Evolutionary conservation across 2,329 filamentous ascomycete species (phyloP).

Genomic region (Reticulascus tulasneorum): DNA sequence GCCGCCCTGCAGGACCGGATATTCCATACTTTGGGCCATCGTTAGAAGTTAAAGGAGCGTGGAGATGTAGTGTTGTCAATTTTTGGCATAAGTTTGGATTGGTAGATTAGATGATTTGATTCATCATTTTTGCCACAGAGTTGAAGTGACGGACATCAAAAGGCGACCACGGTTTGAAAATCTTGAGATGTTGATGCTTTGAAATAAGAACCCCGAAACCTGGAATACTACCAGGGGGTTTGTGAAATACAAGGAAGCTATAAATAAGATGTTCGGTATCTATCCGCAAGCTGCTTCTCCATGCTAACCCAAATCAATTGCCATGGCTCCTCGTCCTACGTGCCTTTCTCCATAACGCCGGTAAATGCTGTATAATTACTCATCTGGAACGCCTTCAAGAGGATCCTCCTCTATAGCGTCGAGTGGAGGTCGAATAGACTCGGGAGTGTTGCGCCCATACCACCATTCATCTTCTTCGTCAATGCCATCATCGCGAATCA

Average conservation of each 20-base stretch:
- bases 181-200: too few relatives aligned
- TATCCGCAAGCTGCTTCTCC: slow-evolving; percentile 7
- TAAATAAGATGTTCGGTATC: slow-evolving; percentile 3
- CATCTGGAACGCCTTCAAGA: slow-evolving; percentile 22
- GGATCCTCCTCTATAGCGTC: slow-evolving; percentile 51
- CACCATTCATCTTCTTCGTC: slow-evolving; percentile 60
- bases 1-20: slow-evolving; percentile 6
- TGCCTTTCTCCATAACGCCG: slow-evolving; percentile 11
- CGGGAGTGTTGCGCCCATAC: slow-evolving; percentile 51
- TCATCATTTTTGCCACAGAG: too few relatives aligned
- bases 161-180: too few relatives aligned
- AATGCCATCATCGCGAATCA: slow-evolving; percentile 59
- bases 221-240: neutral
- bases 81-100: too few relatives aligned
- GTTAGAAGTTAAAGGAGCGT: too few relatives aligned
- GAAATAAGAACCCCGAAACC: too few relatives aligned
- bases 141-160: too few relatives aligned
- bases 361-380: slow-evolving; percentile 13
- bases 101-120: too few relatives aligned
- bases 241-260: slow-evolving; percentile 2
- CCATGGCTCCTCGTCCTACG: slow-evolving; percentile 1
- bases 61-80: too few relatives aligned
- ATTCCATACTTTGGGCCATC: slow-evolving; percentile 5
- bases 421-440: slow-evolving; percentile 49
- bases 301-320: slow-evolving; percentile 6